Evolutionary conservation across 176 grass and related monocot genomes (phyloP).

Genomic region (Oryza glumipatula): DNA sequence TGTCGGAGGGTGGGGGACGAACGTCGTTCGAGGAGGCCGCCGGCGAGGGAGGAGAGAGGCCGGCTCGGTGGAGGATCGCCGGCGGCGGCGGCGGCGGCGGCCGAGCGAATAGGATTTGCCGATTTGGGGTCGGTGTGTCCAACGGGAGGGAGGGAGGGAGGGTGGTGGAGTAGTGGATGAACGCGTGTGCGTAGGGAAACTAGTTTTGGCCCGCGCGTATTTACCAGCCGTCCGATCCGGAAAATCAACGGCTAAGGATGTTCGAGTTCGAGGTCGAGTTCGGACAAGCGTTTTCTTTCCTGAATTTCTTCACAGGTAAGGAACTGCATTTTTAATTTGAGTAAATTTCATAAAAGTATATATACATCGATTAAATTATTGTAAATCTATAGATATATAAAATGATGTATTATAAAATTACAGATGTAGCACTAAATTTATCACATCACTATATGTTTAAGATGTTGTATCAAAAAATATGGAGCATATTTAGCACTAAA

Average conservation of each 20-base stretch:
- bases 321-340: no score
- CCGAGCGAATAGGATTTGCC: neutral
- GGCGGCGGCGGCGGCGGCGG: conserved; percentile 28
- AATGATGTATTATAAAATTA: no score
- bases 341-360: no score
- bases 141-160: neutral
- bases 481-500: no score
- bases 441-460: no score
- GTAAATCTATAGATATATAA: no score
- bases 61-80: conserved; percentile 11
- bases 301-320: neutral
- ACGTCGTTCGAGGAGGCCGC: neutral
- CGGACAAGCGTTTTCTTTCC: neutral
- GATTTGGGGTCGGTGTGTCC: conserved; percentile 12
- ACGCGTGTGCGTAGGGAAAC: neutral
- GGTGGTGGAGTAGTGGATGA: neutral
- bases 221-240: conserved; percentile 12
- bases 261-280: neutral
- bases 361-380: no score
- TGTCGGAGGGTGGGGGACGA: neutral
- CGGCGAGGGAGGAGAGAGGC: neutral
- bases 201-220: neutral
- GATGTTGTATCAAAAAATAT: no score
- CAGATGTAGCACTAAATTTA: no score
- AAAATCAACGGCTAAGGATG: neutral